Conservation (phyloP, 306 rosid genomes). For the Acacia confusa region DNA sequence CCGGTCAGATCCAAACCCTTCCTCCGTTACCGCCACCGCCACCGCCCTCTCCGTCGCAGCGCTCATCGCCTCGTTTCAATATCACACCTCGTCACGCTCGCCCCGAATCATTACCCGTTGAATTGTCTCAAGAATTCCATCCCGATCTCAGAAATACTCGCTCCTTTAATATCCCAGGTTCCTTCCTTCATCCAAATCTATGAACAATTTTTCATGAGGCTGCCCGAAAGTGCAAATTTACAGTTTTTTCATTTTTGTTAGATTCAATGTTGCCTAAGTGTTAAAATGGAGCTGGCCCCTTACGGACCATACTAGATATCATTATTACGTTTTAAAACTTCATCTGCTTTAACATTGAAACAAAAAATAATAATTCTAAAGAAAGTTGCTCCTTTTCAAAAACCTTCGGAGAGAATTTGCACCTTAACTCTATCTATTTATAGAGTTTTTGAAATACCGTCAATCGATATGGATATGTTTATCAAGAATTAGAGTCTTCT, state of each 20-base stretch:
- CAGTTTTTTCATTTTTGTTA: too few relatives aligned
- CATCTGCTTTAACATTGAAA: too few relatives aligned
- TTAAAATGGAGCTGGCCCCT: too few relatives aligned
- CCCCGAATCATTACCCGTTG: conserved; percentile 33
- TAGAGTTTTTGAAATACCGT: not conserved
- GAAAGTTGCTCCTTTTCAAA: too few relatives aligned
- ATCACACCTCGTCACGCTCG: conserved; percentile 17
- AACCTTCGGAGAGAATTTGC: too few relatives aligned
- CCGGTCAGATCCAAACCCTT: conserved; percentile 49
- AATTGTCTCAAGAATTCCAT: not conserved
- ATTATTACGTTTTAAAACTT: too few relatives aligned
- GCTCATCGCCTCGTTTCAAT: conserved; percentile 29
- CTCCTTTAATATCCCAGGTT: not conserved
- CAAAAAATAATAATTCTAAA: too few relatives aligned
- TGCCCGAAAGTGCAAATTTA: too few relatives aligned
- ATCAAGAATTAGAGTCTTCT: not conserved
- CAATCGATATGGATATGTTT: not conserved
- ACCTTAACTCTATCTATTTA: too few relatives aligned
- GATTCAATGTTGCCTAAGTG: too few relatives aligned
- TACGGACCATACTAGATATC: too few relatives aligned
- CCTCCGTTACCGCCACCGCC: conserved; percentile 39
- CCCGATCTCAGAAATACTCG: conserved; percentile 3
- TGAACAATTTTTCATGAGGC: not conserved
- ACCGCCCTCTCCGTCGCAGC: conserved; percentile 36
- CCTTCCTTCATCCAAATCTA: not conserved